Base-by-base conservation (phyloP, 371 early-diverging fungal species). In the Haplosporangium sp. region DNA sequence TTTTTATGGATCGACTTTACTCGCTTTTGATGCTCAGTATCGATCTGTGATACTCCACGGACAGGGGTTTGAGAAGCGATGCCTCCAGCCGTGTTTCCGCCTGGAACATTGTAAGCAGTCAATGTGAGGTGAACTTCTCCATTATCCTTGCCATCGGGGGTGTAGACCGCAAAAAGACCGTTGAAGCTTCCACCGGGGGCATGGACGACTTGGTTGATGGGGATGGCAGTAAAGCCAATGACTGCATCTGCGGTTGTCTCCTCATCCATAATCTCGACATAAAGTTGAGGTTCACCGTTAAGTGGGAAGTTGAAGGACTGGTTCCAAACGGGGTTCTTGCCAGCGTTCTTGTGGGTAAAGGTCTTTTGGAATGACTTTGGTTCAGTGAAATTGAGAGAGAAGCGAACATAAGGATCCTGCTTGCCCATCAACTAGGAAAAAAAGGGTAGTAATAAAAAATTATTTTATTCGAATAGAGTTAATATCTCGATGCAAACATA, bases 151-250 rank as follows among this genome's bases (percentile, higher is more conserved):
- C 86, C 86, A 55, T 86, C 83, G 61, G 82, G 57, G n/a, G 83
- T 69, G 60, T 69, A 90, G 75, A 88, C 75, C 4, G 78, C 78
- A 71, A 90, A 88, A 66, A 79, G 34, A 69, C 86, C 88, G 58
- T 84, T 83, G 61, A 88, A 40, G 68, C 77, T 39, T n/a, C 83
- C 86, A 39, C 86, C 86, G 27, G 84, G 86, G 15, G 87, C 84
- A 27, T 85, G 74, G 61, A 86, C 79, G 20, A 87, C 81, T 67
- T 86, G 89, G 71, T 83, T 83, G 56, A 90, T 77, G 53, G 88
- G 89, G 47, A 90, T 88, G 47, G 90, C 87, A 50, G 85, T 83
- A 65, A 88, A 90, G 68, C 86, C 90, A 48, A 90, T 88, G 44
- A 85, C 77, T 47, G 85, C 87, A 67, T 86, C 83, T 17, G 75